A percentile compares a stretch with the other conserved stretches of the same genome.
phyloP scores from a whole-genome alignment of 2,329 filamentous ascomycete species.

The Colletotrichum siamense region DNA sequence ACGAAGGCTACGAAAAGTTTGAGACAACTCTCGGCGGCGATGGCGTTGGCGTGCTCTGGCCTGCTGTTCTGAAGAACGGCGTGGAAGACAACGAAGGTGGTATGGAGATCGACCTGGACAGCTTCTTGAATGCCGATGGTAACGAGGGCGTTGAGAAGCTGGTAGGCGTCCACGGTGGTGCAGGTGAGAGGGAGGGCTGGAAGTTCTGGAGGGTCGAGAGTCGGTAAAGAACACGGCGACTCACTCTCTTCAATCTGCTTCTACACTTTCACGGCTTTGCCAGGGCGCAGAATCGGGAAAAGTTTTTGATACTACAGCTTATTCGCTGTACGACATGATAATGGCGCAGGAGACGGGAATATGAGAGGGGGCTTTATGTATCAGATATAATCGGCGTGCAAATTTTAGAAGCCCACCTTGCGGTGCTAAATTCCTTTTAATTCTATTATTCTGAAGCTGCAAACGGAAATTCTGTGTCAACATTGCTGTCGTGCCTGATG shows the following conservation, averaged over 20 bases:
- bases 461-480: not conserved
- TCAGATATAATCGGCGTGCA: constrained; percentile 1
- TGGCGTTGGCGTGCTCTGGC: constrained; percentile 93
- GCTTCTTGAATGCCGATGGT: constrained; percentile 81
- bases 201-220: constrained; percentile 81
- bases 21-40: constrained; percentile 91
- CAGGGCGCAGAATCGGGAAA: not conserved
- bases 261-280: not conserved
- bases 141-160: constrained; percentile 83
- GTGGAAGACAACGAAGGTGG: constrained; percentile 79
- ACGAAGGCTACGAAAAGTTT: constrained; percentile 83
- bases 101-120: constrained; percentile 90
- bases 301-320: not conserved
- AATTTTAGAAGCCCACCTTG: constrained; percentile 3
- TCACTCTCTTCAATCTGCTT: not conserved
- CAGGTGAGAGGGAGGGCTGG: constrained; percentile 78
- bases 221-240: constrained; percentile 24
- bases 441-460: not conserved
- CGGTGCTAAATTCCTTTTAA: not conserved
- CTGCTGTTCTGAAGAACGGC: constrained; percentile 86
- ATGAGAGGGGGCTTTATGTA: not conserved
- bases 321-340: constrained; percentile 14
- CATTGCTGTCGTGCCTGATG: not conserved
- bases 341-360: constrained; percentile 1
- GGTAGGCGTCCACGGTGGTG: constrained; percentile 77